Percentiles rank a stretch among this genome's conserved stretches.
Conservation (phyloP, 768 basidiomycete species). For the Pisolithus albus region DNA sequence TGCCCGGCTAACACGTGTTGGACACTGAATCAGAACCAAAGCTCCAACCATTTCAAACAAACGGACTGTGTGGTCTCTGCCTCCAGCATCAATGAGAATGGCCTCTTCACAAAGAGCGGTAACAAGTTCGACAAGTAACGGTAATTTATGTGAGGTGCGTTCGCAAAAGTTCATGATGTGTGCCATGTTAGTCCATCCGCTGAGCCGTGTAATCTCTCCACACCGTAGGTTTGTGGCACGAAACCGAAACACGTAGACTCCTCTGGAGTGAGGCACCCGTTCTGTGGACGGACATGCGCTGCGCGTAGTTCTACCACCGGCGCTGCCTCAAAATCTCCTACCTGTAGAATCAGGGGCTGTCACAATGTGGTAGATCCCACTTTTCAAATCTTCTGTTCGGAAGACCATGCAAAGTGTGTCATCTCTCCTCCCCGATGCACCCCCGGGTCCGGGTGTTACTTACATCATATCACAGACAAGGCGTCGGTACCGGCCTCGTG, state of each 20-base stretch:
- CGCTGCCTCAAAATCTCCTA: constrained; percentile 32
- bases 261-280: constrained; percentile 51
- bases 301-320: constrained; percentile 30
- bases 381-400: constrained; percentile 52
- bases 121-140: constrained; percentile 7
- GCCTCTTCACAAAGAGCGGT: constrained; percentile 3
- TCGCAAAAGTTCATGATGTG: constrained; percentile 7
- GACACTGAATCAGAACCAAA: not conserved
- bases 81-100: constrained; percentile 3
- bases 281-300: constrained; percentile 55
- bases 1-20: constrained; percentile 16
- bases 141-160: constrained; percentile 24
- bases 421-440: constrained; percentile 1
- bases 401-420: constrained; percentile 50
- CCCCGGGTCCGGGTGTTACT: constrained; percentile 3
- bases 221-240: constrained; percentile 45
- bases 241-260: constrained; percentile 57
- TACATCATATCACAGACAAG: constrained; percentile 34
- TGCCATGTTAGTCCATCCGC: constrained; percentile 6
- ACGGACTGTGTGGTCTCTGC: not conserved
- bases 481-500: constrained; percentile 43
- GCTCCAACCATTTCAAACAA: not conserved
- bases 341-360: constrained; percentile 47
- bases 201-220: constrained; percentile 4
- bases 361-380: constrained; percentile 43